These are phyloP conservation scores for Protomyces gravidus DNA, from an alignment of 1,139 yeast genomes.

Conservation along the genomic window DNA sequence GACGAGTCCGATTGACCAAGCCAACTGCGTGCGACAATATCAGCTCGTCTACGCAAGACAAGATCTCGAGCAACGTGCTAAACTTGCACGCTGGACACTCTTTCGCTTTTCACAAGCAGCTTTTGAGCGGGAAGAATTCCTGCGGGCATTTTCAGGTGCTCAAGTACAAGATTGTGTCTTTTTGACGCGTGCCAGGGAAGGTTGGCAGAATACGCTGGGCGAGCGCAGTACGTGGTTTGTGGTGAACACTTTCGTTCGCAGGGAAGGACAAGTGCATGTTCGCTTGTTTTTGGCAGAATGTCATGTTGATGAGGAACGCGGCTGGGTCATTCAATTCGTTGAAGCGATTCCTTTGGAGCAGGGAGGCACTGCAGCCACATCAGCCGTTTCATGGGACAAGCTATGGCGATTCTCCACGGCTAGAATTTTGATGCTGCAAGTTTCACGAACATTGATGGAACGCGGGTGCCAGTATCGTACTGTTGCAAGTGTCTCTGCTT, in stretches of 20 bases:
- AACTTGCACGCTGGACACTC: conserved; percentile 14
- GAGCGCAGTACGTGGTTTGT: conserved; percentile 23
- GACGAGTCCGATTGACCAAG: background rate
- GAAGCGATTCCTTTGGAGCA: background rate
- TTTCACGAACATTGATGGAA: conserved; percentile 25
- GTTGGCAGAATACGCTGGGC: conserved; percentile 20
- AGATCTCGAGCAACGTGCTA: conserved; percentile 15
- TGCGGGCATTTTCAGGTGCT: conserved; percentile 15
- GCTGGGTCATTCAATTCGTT: background rate
- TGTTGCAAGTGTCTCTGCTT: background rate
- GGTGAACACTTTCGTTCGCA: conserved; percentile 3
- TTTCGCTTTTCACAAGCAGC: conserved; percentile 9
- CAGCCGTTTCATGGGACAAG: conserved; percentile 1
- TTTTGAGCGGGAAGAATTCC: conserved; percentile 22
- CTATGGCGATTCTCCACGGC: conserved; percentile 24
- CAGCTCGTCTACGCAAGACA: conserved; percentile 11
- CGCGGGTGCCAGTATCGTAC: conserved; percentile 16
- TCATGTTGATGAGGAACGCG: background rate
- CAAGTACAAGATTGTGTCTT: conserved; percentile 13
- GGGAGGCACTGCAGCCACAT: background rate
- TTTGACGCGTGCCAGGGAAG: conserved; percentile 18
- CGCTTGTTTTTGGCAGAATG: conserved; percentile 6
- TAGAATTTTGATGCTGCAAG: conserved; percentile 22
- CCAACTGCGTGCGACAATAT: background rate
- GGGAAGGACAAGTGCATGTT: background rate